A percentile compares a stretch with the other conserved stretches of the same genome.
Evolutionary conservation across 176 grass and related monocot genomes (phyloP).

Genomic region (Neostapfia colusana): DNA sequence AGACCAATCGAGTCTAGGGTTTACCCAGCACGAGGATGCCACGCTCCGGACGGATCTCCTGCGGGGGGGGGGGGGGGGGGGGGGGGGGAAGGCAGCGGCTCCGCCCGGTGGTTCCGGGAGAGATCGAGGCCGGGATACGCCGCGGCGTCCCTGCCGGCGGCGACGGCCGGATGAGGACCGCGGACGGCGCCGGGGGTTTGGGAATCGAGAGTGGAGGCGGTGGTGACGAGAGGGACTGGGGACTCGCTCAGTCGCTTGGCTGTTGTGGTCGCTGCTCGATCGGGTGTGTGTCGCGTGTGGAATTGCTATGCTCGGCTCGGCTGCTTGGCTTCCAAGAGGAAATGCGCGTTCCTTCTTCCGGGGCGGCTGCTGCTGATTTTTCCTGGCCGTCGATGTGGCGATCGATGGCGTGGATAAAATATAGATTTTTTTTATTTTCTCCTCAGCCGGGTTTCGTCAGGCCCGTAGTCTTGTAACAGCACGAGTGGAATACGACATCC

Average conservation of each 20-base stretch:
- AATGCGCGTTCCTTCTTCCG: neutral
- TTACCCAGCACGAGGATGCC: constrained; percentile 45
- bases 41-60: constrained; percentile 46
- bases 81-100: neutral
- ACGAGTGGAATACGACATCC: neutral
- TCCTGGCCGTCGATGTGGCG: constrained; percentile 4
- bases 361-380: neutral
- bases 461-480: neutral
- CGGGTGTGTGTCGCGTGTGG: constrained; percentile 9
- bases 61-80: too few relatives aligned
- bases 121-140: neutral
- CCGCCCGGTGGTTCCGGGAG: neutral
- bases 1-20: constrained; percentile 45
- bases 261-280: constrained; percentile 29
- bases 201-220: constrained; percentile 34
- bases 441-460: neutral
- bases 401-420: neutral
- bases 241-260: constrained; percentile 41
- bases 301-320: constrained; percentile 24
- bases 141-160: neutral
- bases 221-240: constrained; percentile 31
- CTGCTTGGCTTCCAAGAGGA: constrained; percentile 12
- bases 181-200: neutral
- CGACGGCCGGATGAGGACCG: neutral
- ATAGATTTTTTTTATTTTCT: neutral